Evolutionary conservation across 495 filamentous ascomycete genomes (phyloP).

Genomic region (Neurospora sp.): DNA sequence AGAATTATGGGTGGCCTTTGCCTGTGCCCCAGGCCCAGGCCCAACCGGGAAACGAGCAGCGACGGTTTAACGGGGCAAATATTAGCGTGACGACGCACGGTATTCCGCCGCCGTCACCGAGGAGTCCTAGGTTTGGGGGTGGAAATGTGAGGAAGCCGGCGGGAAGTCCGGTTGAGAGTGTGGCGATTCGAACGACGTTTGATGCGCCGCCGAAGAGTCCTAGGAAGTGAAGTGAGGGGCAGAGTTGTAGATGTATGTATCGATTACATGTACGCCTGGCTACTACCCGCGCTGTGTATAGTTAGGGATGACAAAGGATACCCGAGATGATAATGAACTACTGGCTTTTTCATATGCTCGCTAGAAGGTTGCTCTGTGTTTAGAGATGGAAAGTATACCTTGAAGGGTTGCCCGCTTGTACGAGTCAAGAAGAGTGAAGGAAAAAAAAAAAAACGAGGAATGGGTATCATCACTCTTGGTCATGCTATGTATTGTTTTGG

Average conservation of each 20-base stretch:
- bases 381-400: not conserved
- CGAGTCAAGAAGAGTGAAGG: conserved; percentile 7
- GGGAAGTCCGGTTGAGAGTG: not conserved
- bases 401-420: not conserved
- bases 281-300: no score
- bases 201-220: not conserved
- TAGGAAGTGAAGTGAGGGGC: not conserved
- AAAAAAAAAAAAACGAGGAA: conserved; percentile 8
- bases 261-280: no score
- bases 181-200: not conserved
- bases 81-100: not conserved
- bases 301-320: not conserved
- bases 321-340: not conserved
- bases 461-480: conserved; percentile 1
- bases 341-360: not conserved
- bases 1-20: conserved; percentile 15
- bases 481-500: not conserved
- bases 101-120: conserved; percentile 4
- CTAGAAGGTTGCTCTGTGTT: not conserved
- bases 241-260: not conserved
- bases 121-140: conserved; percentile 8
- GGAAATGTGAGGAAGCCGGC: not conserved
- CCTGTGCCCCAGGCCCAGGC: conserved; percentile 7
- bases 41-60: not conserved
- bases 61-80: conserved; percentile 6